Evolutionary conservation across 225 moss, liverwort and hornwort species (phyloP), one percentile per base, ranked within the genome.

Genomic region (Marchantia paleacea): DNA sequence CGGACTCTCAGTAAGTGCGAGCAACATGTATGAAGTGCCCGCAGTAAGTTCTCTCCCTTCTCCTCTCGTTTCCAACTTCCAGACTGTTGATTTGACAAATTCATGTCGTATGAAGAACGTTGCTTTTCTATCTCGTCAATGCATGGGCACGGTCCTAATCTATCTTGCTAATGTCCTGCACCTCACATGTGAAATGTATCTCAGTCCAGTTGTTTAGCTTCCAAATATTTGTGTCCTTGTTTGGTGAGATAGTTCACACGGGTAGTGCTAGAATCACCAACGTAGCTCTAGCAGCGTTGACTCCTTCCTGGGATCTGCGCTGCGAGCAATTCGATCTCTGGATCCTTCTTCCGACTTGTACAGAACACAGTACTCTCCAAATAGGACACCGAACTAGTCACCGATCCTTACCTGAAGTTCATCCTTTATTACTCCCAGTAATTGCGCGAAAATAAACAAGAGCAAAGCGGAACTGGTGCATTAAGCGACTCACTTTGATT

Each of bases 1-100:
- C 31, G 87, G 83, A 79, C 86, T 96, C 62, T 90, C 93, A 69
- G 78, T 96, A 16, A 86, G 90, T 82, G 96, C 96, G 67, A 89
- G 83, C 53, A 91, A 89, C 51, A 96, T 96, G 25, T 83, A 85
- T 22, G 78, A 92, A 75, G 75, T 77, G 25, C 77, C 85, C 47
- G 80, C 85, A 75, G 96, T 96, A 81, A 83, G 87, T 77, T 28
- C 67, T 75, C 49, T 7, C 53, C 18, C 49, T 24, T 72, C 39
- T 70, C 19, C 50, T 25, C 64, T 39, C 63, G 50, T 22, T 51
- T 51, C 0, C 8, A 49, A 49, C 31, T 71, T 39, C 20, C 29
- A 78, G 51, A 61, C 8, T 10, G 5, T 10, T 12, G 49, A 48
- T 48, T 2, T 39, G 10, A 19, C 39, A 14, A 30, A 39, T 11